Base-by-base conservation (phyloP, 1,139 yeast species). In the Zygoascus meyerae region DNA sequence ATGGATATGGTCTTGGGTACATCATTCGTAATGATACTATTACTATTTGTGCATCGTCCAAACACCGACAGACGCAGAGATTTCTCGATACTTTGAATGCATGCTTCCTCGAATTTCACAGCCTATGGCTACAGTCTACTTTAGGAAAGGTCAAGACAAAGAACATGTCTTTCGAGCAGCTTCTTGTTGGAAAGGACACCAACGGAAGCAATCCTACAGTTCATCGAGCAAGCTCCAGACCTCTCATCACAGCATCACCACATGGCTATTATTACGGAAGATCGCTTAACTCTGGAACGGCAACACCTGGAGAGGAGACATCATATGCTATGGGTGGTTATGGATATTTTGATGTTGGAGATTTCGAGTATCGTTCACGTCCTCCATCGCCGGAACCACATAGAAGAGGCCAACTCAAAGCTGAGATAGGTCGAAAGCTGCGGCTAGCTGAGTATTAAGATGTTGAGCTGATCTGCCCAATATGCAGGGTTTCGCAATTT, bases 1-100 rank as follows among this genome's bases (percentile, higher is more conserved):
- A 84, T 59, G 97, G 97, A 12, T 89, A 85, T 68, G 97, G 97
- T 26, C 75, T 89, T 44, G 96, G 95, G 2, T 89, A 89, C 65
- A 87, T 89, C 57, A 83, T 89, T 59, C 86, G 89, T 64, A 87
- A 79, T 49, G 87, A 86, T 60, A 81, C 92, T 3, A 79, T 89
- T 46, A 83, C 95, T 2, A 79, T 89, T 36, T 87, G 95, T 64
- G 94, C 86, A 1, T 79, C 94, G 26, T 86, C 95, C 6, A 89
- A 86, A 67, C 95, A 89, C 65, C 77, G 96, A 54, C 97, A 89
- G 69, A 89, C 97, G 1, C 72, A 77, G 54, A 77, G 97, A 65
- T 85, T 86, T 61, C 75, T 86, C 54, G 85, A 82, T 47, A 84
- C 92, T 1, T 72, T 86, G 55, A 78, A 81, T 54, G 79, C 83